Conservation (phyloP, 2,329 filamentous ascomycete genomes). For the Ophiocordyceps unilateralis region DNA sequence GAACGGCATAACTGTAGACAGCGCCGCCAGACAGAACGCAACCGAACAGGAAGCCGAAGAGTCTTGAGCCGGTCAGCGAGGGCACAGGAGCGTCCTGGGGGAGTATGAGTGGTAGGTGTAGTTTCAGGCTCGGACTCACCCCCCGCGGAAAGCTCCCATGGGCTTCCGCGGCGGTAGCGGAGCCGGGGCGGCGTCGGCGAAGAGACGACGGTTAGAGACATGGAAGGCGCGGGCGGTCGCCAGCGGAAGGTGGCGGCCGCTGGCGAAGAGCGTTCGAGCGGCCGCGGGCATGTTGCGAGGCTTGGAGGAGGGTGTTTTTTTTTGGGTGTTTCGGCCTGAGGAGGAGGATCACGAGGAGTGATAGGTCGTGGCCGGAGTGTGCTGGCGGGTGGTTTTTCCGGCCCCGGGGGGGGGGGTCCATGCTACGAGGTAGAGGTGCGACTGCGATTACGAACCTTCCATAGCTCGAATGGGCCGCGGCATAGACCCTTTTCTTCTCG, state of each 20-base stretch:
- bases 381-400: background rate
- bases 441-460: too few relatives aligned
- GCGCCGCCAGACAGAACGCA: conserved; percentile 60
- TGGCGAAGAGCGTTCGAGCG: background rate
- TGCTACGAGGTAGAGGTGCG: background rate
- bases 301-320: background rate
- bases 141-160: conserved; percentile 43
- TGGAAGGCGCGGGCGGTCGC: conserved; percentile 26
- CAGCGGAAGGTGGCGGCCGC: conserved; percentile 6
- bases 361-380: background rate
- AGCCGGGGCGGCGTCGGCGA: conserved; percentile 5
- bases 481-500: too few relatives aligned
- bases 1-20: conserved; percentile 82
- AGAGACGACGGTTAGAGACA: conserved; percentile 27
- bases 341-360: background rate
- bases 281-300: background rate
- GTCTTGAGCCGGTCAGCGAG: conserved; percentile 25
- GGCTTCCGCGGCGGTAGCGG: conserved; percentile 39
- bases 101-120: background rate
- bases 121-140: conserved; percentile 23
- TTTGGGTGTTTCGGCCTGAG: background rate
- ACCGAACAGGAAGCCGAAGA: conserved; percentile 85
- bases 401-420: too few relatives aligned
- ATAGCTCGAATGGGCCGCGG: too few relatives aligned
- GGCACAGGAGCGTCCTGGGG: background rate